Evolutionary conservation across 2,329 filamentous ascomycete species (phyloP).

Genomic region (Polytolypa hystricis): DNA sequence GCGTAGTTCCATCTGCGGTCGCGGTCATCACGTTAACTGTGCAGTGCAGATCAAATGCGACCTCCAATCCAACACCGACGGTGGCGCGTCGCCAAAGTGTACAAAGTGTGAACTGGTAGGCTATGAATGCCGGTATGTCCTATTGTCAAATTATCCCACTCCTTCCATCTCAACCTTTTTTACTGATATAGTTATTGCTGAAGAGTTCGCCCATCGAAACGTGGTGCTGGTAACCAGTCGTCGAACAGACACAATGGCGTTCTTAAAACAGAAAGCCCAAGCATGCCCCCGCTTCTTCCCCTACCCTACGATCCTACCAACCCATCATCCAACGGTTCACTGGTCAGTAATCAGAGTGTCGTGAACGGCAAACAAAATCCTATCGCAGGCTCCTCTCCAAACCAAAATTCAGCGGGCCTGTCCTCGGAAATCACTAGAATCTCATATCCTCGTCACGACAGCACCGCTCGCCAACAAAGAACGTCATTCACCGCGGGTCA

Average conservation of each 20-base stretch:
- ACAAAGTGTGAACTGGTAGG: constrained; percentile 3
- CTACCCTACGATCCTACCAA: constrained; percentile 2
- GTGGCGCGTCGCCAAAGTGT: constrained; percentile 2
- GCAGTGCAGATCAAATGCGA: constrained; percentile 6
- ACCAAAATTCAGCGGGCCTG: too few relatives aligned
- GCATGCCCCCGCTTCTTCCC: background rate
- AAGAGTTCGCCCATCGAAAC: constrained; percentile 5
- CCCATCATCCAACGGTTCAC: too few relatives aligned
- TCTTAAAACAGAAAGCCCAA: background rate
- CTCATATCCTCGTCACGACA: too few relatives aligned
- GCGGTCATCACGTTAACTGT: background rate
- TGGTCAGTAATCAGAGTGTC: too few relatives aligned
- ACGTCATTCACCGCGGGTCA: too few relatives aligned
- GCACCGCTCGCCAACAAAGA: too few relatives aligned
- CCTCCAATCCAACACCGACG: constrained; percentile 4
- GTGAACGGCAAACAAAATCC: too few relatives aligned
- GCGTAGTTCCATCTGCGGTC: background rate
- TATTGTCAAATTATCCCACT: background rate
- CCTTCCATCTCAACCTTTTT: background rate
- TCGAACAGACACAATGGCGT: background rate
- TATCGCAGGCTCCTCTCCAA: too few relatives aligned
- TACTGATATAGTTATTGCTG: too few relatives aligned
- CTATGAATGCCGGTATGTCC: constrained; percentile 7
- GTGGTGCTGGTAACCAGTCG: constrained; percentile 3
- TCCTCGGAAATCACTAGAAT: too few relatives aligned